Conservation (phyloP, 225 moss, liverwort and hornwort species). For the Bryoerythrophyllum caledonicum region DNA sequence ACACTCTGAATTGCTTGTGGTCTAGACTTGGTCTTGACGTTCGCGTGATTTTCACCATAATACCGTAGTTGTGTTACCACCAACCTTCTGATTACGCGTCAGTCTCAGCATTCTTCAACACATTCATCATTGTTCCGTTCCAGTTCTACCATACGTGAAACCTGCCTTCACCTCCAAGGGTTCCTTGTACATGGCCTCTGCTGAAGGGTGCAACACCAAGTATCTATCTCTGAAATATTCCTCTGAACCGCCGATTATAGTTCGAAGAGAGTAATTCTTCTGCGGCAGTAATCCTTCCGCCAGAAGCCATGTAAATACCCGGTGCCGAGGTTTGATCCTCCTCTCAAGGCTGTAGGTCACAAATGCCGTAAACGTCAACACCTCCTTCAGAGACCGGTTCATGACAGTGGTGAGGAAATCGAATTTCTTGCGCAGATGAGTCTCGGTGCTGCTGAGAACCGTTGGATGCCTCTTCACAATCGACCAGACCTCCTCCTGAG, state of each 20-base stretch:
- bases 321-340: constrained; percentile 52
- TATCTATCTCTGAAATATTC: constrained; percentile 38
- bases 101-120: constrained; percentile 4
- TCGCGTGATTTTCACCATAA: constrained; percentile 8
- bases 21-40: not conserved
- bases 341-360: constrained; percentile 53
- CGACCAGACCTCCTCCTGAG: constrained; percentile 37
- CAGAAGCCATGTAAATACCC: constrained; percentile 48
- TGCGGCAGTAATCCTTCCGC: constrained; percentile 42
- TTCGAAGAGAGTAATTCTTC: constrained; percentile 51
- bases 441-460: constrained; percentile 42
- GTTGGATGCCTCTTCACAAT: constrained; percentile 55
- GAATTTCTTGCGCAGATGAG: constrained; percentile 45
- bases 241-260: constrained; percentile 52
- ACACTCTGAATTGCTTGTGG: constrained; percentile 5
- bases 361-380: constrained; percentile 49
- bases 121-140: not conserved
- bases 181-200: constrained; percentile 48
- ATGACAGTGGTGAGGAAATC: constrained; percentile 46
- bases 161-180: constrained; percentile 20
- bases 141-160: constrained; percentile 6
- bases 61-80: not conserved
- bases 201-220: constrained; percentile 44
- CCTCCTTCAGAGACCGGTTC: constrained; percentile 53
- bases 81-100: not conserved